A percentile compares a stretch with the other conserved stretches of the same genome.
Conservation (phyloP, 2,329 filamentous ascomycete genomes). For the Monosporascus ibericus region DNA sequence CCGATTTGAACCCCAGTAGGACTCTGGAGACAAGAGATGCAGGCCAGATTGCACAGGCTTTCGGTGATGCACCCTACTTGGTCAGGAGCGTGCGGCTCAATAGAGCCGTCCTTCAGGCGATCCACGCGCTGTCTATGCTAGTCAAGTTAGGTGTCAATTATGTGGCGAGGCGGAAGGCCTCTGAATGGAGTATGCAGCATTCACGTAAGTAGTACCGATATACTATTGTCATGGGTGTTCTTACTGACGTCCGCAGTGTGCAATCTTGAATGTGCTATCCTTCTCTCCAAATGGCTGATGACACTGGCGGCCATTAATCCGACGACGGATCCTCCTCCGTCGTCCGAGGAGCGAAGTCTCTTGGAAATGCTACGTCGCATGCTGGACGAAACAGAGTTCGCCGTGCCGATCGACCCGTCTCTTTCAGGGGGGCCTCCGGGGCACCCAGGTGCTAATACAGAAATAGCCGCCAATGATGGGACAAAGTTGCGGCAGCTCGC, state of each 20-base stretch:
- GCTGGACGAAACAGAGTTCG: constrained; percentile 58
- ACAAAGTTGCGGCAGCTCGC: constrained; percentile 50
- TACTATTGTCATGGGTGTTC: constrained; percentile 1
- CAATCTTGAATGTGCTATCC: constrained; percentile 55
- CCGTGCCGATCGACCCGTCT: constrained; percentile 53
- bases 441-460: constrained; percentile 30
- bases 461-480: constrained; percentile 40
- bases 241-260: constrained; percentile 36
- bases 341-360: constrained; percentile 47
- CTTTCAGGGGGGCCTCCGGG: constrained; percentile 35
- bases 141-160: constrained; percentile 59
- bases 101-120: constrained; percentile 60
- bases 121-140: constrained; percentile 62
- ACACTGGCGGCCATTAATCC: constrained; percentile 48
- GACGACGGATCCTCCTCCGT: constrained; percentile 38
- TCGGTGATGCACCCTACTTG: constrained; percentile 53
- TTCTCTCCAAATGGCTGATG: constrained; percentile 55
- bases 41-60: constrained; percentile 52
- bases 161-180: constrained; percentile 53
- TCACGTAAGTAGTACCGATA: constrained; percentile 41
- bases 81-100: constrained; percentile 54
- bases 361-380: constrained; percentile 52
- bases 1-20: constrained; percentile 56
- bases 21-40: constrained; percentile 61
- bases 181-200: constrained; percentile 59